Conservation (phyloP, 805 yeast genomes). For the Wickerhamiella nectarea region DNA sequence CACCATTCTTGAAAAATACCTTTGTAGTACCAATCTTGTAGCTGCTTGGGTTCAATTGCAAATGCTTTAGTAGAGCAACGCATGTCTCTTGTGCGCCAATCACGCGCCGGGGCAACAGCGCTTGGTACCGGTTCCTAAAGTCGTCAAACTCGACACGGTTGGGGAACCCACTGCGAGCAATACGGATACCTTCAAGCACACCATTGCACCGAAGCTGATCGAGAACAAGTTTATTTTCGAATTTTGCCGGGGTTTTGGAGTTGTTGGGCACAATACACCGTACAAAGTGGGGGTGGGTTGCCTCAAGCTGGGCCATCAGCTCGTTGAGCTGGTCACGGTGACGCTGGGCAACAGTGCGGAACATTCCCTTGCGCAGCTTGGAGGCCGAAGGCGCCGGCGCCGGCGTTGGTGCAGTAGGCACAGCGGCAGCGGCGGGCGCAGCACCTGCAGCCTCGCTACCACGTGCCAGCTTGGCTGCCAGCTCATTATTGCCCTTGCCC, state of each 20-base stretch:
- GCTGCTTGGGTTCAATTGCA: constrained; percentile 44
- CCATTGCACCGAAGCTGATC: constrained; percentile 93
- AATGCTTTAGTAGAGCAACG: constrained; percentile 48
- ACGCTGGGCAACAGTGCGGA: constrained; percentile 72
- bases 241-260: constrained; percentile 50
- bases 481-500: constrained; percentile 39
- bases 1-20: constrained; percentile 64
- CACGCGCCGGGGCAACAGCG: constrained; percentile 33
- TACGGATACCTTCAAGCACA: constrained; percentile 93
- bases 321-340: constrained; percentile 73
- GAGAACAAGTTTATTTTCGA: constrained; percentile 64
- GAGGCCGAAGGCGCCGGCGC: too few species aligned
- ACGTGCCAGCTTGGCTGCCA: constrained; percentile 43
- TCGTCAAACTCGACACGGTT: constrained; percentile 76
- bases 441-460: not conserved
- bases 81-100: constrained; percentile 50
- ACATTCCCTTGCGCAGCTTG: constrained; percentile 29
- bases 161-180: constrained; percentile 95
- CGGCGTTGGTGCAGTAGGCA: constrained; percentile 20
- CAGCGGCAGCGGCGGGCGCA: constrained; percentile 17
- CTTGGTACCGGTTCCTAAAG: constrained; percentile 59
- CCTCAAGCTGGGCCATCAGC: constrained; percentile 55
- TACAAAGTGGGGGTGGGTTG: constrained; percentile 92
- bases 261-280: constrained; percentile 89
- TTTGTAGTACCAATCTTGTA: constrained; percentile 61